Conservation (phyloP, 768 basidiomycete genomes). For the Hygrocybe coccinea region DNA sequence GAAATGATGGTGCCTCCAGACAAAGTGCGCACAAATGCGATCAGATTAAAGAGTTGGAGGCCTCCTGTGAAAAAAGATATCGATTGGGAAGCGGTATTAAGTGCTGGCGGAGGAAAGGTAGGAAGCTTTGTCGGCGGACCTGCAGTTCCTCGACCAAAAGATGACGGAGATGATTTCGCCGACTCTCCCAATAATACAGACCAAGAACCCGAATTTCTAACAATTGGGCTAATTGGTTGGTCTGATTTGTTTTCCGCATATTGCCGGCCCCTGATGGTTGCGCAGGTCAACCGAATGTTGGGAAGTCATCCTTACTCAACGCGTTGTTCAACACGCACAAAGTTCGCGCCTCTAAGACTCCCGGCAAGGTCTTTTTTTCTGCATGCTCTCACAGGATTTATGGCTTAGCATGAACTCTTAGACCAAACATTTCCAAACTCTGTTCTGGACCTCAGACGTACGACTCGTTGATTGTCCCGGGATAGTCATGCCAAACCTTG, state of each 20-base stretch:
- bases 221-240: slow-evolving; percentile 76
- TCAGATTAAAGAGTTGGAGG: slow-evolving; percentile 54
- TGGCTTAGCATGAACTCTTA: slow-evolving; percentile 20
- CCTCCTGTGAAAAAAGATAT: slow-evolving; percentile 59
- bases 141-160: slow-evolving; percentile 30
- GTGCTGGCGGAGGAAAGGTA: slow-evolving; percentile 40
- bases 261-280: background rate
- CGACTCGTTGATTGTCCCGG: slow-evolving; percentile 95
- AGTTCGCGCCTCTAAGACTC: slow-evolving; percentile 80
- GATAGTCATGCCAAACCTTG: slow-evolving; percentile 80
- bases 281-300: slow-evolving; percentile 89
- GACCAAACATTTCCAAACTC: slow-evolving; percentile 95
- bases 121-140: slow-evolving; percentile 43
- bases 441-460: slow-evolving; percentile 82
- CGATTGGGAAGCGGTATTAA: slow-evolving; percentile 67
- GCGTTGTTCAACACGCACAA: slow-evolving; percentile 77
- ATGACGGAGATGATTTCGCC: slow-evolving; percentile 18
- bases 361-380: slow-evolving; percentile 61
- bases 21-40: slow-evolving; percentile 34
- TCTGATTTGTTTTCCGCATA: background rate
- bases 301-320: slow-evolving; percentile 89
- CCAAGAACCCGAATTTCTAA: slow-evolving; percentile 57
- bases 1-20: slow-evolving; percentile 67
- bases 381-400: background rate
- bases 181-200: background rate